Evolutionary conservation across 140 eudicot genomes (phyloP).

Genomic region (Erigeron philadelphicus): DNA sequence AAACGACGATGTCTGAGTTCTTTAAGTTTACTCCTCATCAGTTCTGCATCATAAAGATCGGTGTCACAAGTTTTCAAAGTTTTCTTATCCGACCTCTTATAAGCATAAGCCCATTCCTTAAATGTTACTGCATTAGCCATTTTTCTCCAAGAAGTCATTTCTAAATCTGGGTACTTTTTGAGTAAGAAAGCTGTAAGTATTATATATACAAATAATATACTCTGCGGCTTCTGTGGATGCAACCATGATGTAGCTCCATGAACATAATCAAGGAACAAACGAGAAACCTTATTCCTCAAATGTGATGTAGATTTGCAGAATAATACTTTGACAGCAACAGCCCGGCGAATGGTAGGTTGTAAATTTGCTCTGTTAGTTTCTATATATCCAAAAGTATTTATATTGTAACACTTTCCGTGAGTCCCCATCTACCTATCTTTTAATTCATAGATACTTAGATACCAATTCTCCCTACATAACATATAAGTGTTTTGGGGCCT

Average conservation of each 20-base stretch:
- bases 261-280: slow-evolving; percentile 31
- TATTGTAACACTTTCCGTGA: no score
- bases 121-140: slow-evolving; percentile 45
- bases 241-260: slow-evolving; percentile 45
- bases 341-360: slow-evolving; percentile 36
- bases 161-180: slow-evolving; percentile 58
- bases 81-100: slow-evolving; percentile 68
- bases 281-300: slow-evolving; percentile 38
- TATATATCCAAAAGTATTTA: no score
- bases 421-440: no score
- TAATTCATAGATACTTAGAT: no score
- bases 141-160: slow-evolving; percentile 69
- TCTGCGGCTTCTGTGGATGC: slow-evolving; percentile 79
- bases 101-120: slow-evolving; percentile 86
- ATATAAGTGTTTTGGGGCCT: no score
- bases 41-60: slow-evolving; percentile 69
- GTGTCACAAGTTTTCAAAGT: slow-evolving; percentile 48
- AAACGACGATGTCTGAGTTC: slow-evolving; percentile 75
- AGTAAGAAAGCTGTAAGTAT: slow-evolving; percentile 60
- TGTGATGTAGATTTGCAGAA: slow-evolving; percentile 58
- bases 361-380: no score
- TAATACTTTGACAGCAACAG: slow-evolving; percentile 56
- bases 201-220: slow-evolving; percentile 61
- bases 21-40: slow-evolving; percentile 63
- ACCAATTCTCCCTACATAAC: no score